phyloP scores from a whole-genome alignment of 108 stramenopile genomes.

The Nitzschia palea region DNA sequence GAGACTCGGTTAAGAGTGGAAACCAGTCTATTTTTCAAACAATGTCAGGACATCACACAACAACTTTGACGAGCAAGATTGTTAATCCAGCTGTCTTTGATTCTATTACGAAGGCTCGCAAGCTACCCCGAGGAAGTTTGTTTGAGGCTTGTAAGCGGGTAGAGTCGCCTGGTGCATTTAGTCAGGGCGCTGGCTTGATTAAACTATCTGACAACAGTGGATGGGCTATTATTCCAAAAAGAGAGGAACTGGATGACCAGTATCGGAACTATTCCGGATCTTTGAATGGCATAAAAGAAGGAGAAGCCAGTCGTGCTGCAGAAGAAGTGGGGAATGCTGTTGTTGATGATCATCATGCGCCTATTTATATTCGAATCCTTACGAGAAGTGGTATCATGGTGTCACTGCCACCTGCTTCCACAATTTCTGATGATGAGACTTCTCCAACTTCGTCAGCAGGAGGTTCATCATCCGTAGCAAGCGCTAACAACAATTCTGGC shows the following conservation, averaged over 20 bases:
- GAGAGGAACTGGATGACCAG: conserved; percentile 65
- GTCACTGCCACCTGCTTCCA: conserved; percentile 52
- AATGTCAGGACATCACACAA: conserved; percentile 46
- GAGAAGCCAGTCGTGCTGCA: conserved; percentile 48
- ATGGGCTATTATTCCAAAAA: conserved; percentile 81
- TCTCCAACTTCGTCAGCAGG: conserved; percentile 41
- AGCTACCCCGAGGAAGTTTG: conserved; percentile 67
- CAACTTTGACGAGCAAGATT: conserved; percentile 54
- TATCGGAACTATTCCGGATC: conserved; percentile 44
- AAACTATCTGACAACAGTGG: conserved; percentile 83
- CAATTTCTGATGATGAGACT: conserved; percentile 32
- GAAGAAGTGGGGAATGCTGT: conserved; percentile 85
- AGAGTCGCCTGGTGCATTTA: conserved; percentile 62
- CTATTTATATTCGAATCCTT: conserved; percentile 64
- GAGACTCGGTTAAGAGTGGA: conserved; percentile 16
- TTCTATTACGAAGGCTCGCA: conserved; percentile 45
- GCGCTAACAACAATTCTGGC: conserved; percentile 7
- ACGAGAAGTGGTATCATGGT: conserved; percentile 59
- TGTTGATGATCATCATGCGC: conserved; percentile 26
- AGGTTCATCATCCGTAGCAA: conserved; percentile 30
- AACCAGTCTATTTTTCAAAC: conserved; percentile 55
- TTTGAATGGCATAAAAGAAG: conserved; percentile 28
- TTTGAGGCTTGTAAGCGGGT: conserved; percentile 83
- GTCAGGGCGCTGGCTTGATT: conserved; percentile 75
- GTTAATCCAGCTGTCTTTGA: conserved; percentile 57